These are phyloP conservation scores for Strombidium stylifer DNA, from an alignment of 73 alveolate genomes.

Conservation along the genomic window DNA sequence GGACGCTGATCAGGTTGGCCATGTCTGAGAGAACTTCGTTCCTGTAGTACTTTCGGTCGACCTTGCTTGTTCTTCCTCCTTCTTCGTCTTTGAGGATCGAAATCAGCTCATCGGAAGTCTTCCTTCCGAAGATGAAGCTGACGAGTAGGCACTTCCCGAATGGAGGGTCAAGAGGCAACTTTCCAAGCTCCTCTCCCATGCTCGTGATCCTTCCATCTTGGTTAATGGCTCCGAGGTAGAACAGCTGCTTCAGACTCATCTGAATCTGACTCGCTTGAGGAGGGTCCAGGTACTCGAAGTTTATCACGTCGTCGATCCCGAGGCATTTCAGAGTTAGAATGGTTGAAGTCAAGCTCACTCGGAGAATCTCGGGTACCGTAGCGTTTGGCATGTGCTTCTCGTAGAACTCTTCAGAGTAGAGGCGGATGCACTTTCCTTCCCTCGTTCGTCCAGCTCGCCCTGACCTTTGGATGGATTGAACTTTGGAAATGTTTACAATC, in stretches of 20 bases:
- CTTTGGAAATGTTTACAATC: constrained; percentile 90
- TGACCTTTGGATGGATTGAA: constrained; percentile 90
- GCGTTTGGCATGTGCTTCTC: constrained; percentile 67
- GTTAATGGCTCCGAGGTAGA: constrained; percentile 83
- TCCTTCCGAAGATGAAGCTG: constrained; percentile 18
- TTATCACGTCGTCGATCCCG: constrained; percentile 90
- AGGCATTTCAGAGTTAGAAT: constrained; percentile 68
- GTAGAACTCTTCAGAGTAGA: constrained; percentile 87
- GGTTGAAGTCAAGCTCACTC: constrained; percentile 75
- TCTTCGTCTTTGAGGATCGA: too few species aligned
- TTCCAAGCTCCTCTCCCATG: constrained; percentile 82
- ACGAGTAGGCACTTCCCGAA: constrained; percentile 82
- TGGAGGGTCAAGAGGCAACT: constrained; percentile 93
- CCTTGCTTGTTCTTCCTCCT: constrained; percentile 26
- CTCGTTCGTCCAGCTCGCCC: constrained; percentile 99
- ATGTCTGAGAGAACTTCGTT: constrained; percentile 36
- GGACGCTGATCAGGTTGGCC: constrained; percentile 72
- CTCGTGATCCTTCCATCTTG: constrained; percentile 74
- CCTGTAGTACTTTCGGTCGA: constrained; percentile 29
- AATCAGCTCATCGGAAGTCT: too few species aligned
- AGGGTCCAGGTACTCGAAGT: constrained; percentile 87
- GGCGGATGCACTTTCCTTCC: constrained; percentile 93
- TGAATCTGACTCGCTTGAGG: constrained; percentile 81
- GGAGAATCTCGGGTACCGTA: constrained; percentile 80
- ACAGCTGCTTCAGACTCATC: constrained; percentile 77